Evolutionary conservation across 2,329 filamentous ascomycete species (phyloP), one percentile per base, ranked within the genome.

Genomic region (Alternaria sp.): DNA sequence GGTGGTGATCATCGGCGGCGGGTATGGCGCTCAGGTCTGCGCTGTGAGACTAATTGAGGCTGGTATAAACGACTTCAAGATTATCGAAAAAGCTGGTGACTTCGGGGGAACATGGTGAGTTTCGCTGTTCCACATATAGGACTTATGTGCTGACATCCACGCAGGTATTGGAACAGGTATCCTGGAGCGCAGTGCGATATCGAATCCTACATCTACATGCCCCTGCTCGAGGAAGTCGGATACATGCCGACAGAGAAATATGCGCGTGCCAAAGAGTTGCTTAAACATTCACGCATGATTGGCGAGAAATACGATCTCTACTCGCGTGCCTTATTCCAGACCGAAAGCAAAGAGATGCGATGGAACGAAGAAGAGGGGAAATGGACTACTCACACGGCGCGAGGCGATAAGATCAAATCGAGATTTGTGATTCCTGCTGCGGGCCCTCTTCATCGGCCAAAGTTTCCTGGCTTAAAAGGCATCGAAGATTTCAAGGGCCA

Each of bases 231-330:
- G 38, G 71, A 75, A 48, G 51, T 70, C 4, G 67, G 60, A 1
- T 88, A 87, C 67, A 82, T 88, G 71, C 88, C 87, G 0, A 83
- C 78, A 16, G 78, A 85, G 44, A 80, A 81, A 43, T 86, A 85
- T 63, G 75, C 81, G 0, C 74, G 74, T 10, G 83, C 81, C 0
- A 65, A 73, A 3, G 84, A 86, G 64, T 60, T 88, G 18, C 80
- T 82, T 0, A 71, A 78, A 36, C 81, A 88, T 67, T 78, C 81
- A 3, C 72, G 83, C 7, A 72, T 74, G 1, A 79, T 87, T 16
- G 82, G 80, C 6, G 71, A 74, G 41, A 77, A 81, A 57, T 87
- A 78, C 63, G 70, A 77, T 4, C 70, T 88, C 4, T 72, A 78
- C 28, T 34, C 38, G 11, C 52, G 40, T 7, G 20, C 52, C 10